These are phyloP conservation scores for Chrysopogon serrulatus DNA, from an alignment of 176 grass and related monocot genomes.

Conservation along the genomic window DNA sequence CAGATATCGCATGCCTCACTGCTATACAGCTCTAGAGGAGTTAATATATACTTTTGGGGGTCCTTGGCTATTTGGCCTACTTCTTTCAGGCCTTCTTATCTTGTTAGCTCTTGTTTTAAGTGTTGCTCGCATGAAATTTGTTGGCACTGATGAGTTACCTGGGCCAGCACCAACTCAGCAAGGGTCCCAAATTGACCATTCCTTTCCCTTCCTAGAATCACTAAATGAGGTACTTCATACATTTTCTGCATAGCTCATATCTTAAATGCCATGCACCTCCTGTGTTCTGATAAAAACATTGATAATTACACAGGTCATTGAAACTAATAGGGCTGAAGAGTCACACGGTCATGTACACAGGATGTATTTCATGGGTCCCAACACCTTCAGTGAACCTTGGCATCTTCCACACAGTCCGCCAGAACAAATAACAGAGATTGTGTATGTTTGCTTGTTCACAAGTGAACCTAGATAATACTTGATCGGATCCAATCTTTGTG, in stretches of 20 bases:
- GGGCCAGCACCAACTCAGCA: slow-evolving; percentile 97
- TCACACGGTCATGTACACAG: slow-evolving; percentile 95
- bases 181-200: slow-evolving; percentile 97
- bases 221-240: slow-evolving; percentile 76
- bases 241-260: not conserved
- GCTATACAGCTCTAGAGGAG: slow-evolving; percentile 96
- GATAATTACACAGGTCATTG: slow-evolving; percentile 69
- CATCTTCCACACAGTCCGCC: slow-evolving; percentile 87
- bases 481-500: slow-evolving; percentile 9
- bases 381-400: slow-evolving; percentile 98
- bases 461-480: not conserved
- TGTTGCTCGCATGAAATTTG: slow-evolving; percentile 99
- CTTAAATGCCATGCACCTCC: not conserved
- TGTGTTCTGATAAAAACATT: slow-evolving; percentile 15
- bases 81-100: slow-evolving; percentile 94
- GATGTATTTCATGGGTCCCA: slow-evolving; percentile 99
- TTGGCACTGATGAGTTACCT: slow-evolving; percentile 89
- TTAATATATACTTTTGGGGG: slow-evolving; percentile 98
- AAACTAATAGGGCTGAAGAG: slow-evolving; percentile 98
- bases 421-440: slow-evolving; percentile 94
- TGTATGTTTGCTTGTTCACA: slow-evolving; percentile 55
- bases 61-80: slow-evolving; percentile 97
- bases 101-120: slow-evolving; percentile 96
- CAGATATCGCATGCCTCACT: slow-evolving; percentile 99
- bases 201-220: slow-evolving; percentile 99